Evolutionary conservation across 139 green algal genomes (phyloP).

Genomic region (Tetradesmus obliquus): DNA sequence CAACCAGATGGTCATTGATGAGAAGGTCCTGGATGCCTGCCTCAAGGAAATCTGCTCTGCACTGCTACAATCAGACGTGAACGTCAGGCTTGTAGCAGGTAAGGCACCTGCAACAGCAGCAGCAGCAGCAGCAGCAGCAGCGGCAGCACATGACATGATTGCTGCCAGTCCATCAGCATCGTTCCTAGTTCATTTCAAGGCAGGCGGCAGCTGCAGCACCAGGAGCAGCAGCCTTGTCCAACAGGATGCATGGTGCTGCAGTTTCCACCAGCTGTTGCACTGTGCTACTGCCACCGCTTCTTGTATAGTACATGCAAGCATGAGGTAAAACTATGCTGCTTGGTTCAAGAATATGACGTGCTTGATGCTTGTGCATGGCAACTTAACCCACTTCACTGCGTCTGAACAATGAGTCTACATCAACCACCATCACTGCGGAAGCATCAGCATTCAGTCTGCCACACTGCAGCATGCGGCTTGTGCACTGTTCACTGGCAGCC

Average conservation of each 20-base stretch:
- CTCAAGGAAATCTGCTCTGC: constrained; percentile 97
- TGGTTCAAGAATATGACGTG: no score
- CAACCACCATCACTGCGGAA: no score
- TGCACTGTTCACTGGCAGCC: no score
- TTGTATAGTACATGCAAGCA: neutral
- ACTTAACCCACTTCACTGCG: no score
- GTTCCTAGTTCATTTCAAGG: no score
- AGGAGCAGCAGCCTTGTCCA: neutral
- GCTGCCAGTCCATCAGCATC: neutral
- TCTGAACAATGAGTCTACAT: no score
- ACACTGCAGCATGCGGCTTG: no score
- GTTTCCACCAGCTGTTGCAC: neutral
- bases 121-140: neutral
- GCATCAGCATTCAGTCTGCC: no score
- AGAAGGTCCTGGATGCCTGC: constrained; percentile 90
- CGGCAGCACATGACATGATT: neutral
- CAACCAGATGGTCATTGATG: constrained; percentile 87
- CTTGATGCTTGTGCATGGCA: no score
- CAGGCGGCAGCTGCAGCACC: neutral
- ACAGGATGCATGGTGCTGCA: neutral
- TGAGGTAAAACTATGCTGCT: no score
- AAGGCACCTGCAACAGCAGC: neutral
- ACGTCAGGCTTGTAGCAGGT: constrained; percentile 55
- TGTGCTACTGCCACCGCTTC: neutral
- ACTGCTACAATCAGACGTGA: constrained; percentile 71